These are phyloP conservation scores for Malassezia pachydermatis DNA, from an alignment of 1,284 basidiomycete species.

Conservation along the genomic window DNA sequence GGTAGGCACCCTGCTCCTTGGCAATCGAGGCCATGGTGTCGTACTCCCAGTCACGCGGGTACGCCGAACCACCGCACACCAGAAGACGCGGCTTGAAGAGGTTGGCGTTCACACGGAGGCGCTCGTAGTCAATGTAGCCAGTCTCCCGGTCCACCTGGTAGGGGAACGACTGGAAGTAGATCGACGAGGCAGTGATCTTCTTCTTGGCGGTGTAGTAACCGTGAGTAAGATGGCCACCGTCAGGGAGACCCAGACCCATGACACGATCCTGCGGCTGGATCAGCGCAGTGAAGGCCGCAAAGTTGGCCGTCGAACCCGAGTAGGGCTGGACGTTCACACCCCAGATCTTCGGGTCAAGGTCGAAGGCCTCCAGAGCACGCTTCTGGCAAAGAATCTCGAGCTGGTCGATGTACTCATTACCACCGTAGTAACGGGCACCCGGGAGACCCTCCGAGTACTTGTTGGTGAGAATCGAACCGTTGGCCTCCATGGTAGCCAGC, in stretches of 20 bases:
- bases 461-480: slow-evolving; percentile 97
- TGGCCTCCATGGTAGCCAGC: slow-evolving; percentile 70
- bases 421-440: slow-evolving; percentile 91
- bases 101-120: slow-evolving; percentile 74
- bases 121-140: slow-evolving; percentile 82
- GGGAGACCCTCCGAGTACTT: slow-evolving; percentile 67
- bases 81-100: slow-evolving; percentile 92
- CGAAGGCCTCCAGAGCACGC: slow-evolving; percentile 90
- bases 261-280: slow-evolving; percentile 95
- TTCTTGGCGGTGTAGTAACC: slow-evolving; percentile 99
- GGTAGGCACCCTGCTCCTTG: slow-evolving; percentile 78
- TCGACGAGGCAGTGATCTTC: slow-evolving; percentile 99
- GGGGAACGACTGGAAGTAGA: slow-evolving; percentile 99
- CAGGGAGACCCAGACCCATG: slow-evolving; percentile 97
- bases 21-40: slow-evolving; percentile 68
- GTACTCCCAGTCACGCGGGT: slow-evolving; percentile 82
- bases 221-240: slow-evolving; percentile 95
- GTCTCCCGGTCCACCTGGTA: slow-evolving; percentile 65
- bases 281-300: slow-evolving; percentile 90
- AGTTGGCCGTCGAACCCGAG: slow-evolving; percentile 68
- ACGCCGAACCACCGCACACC: slow-evolving; percentile 96
- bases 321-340: slow-evolving; percentile 99
- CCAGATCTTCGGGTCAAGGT: slow-evolving; percentile 81
- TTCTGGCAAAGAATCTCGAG: slow-evolving; percentile 89
- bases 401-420: slow-evolving; percentile 76